Percentiles rank a stretch among this genome's conserved stretches.
Evolutionary conservation across 192 early-diverging fungal genomes (phyloP).

Genomic region (Rhizoclosmatium sp.): DNA sequence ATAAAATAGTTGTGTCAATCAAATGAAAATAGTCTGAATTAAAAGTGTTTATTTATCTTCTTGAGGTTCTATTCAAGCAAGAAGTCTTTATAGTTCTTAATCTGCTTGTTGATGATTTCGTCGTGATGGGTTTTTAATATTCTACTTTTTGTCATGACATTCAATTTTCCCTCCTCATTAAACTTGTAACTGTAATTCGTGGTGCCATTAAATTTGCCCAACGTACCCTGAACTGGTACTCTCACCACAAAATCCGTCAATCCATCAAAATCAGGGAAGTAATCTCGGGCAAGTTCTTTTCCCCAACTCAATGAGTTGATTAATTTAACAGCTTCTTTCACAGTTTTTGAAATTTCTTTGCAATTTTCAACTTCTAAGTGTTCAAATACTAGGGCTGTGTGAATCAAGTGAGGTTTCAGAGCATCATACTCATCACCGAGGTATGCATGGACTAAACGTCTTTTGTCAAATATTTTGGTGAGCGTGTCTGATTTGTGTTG

Average conservation of each 20-base stretch:
- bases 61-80: neutral
- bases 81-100: neutral
- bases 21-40: neutral
- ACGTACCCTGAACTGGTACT: neutral
- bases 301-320: neutral
- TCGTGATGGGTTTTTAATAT: neutral
- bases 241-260: neutral
- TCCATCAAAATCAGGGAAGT: neutral
- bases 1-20: neutral
- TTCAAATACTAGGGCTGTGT: neutral
- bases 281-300: neutral
- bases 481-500: neutral
- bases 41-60: neutral
- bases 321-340: neutral
- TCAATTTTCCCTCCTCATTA: neutral
- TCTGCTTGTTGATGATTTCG: neutral
- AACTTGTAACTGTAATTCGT: neutral
- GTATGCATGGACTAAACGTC: neutral
- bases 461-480: neutral
- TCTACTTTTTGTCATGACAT: neutral
- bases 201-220: neutral
- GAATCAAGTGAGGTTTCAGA: neutral
- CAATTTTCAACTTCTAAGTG: neutral
- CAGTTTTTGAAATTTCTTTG: neutral
- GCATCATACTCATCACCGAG: neutral